Base-by-base conservation (phyloP, 805 yeast genomes). In the Wickerhamiella kazuoi region DNA sequence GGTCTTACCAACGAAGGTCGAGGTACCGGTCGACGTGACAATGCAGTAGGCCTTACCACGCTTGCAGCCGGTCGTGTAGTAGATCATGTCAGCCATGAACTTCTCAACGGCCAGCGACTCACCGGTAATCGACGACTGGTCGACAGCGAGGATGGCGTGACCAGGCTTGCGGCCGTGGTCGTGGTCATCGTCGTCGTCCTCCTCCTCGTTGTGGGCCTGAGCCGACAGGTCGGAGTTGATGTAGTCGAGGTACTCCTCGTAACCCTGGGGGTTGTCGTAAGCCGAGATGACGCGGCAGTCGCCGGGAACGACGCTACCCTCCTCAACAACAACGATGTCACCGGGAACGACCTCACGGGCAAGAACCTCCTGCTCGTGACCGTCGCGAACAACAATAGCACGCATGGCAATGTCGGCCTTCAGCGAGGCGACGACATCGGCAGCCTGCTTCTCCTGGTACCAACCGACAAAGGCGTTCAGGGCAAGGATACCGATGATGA, bases 121-220 rank as follows among this genome's bases (percentile, higher is more conserved):
- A 79, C 95, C 95, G 59, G 95, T 84, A 62, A 84, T 79, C 56
- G 94, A 93, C 56, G 94, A 82, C 72, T 84, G 94, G 70, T 84
- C 95, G 37, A 54, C 52, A 41, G 61, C 62, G 58, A 82, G 76
- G 66, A 84, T 90, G 57, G 86, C 68, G 72, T 78, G 77, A 61
- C 82, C 76, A 57, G 74, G 83, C 68, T 82, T 93, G 54, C 87
- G 72, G 48, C 81, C 82, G 41, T 42, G 49, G 48, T 52, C 57
- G 11, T 46, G 56, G 14, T 51, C 57, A 24, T 50, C 59, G 20
- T 47, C 51, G 18, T 45, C 52, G 30, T 43, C 48, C 23, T 43
- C 46, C 26, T 47, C 50, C 18, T 41, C 46, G 26, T 47, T 38
- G 42, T 48, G 44, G 40, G 43, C 51, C 18, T 46, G 50, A 32